A percentile compares a stretch with the other conserved stretches of the same genome.
These are phyloP conservation scores for Sporisorium graminicola DNA, from an alignment of 1,284 basidiomycete species.

Conservation along the genomic window DNA sequence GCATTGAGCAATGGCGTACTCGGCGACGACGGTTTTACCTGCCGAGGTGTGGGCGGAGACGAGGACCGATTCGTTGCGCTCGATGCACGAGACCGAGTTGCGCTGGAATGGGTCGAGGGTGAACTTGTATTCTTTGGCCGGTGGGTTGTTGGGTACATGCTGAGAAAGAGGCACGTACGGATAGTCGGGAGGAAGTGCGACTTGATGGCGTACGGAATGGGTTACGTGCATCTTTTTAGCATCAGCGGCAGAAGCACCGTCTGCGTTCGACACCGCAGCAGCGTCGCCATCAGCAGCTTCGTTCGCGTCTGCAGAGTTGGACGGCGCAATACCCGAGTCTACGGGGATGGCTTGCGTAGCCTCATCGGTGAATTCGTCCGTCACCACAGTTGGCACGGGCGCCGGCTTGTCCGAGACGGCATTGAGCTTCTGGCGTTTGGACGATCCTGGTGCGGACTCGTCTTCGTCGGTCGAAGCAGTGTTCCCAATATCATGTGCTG, in stretches of 20 bases:
- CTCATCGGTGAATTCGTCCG: constrained; percentile 59
- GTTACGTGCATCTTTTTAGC: constrained; percentile 58
- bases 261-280: background rate
- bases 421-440: constrained; percentile 44
- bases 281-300: constrained; percentile 1
- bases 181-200: constrained; percentile 92
- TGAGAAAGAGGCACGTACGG: constrained; percentile 90
- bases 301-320: constrained; percentile 13
- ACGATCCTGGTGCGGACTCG: constrained; percentile 33
- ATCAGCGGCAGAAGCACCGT: constrained; percentile 23
- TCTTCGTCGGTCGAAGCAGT: constrained; percentile 22
- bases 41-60: constrained; percentile 99
- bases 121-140: constrained; percentile 93
- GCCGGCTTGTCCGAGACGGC: constrained; percentile 19
- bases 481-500: constrained; percentile 4
- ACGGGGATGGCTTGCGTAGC: constrained; percentile 40
- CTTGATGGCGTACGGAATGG: constrained; percentile 83
- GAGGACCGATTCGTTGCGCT: constrained; percentile 95
- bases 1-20: constrained; percentile 98
- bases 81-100: constrained; percentile 93
- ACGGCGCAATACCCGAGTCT: constrained; percentile 30
- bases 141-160: constrained; percentile 91
- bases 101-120: constrained; percentile 97
- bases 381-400: constrained; percentile 53
- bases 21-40: constrained; percentile 98